These are phyloP conservation scores for Kwoniella newhampshirensis DNA, from an alignment of 768 basidiomycete genomes.

Conservation along the genomic window DNA sequence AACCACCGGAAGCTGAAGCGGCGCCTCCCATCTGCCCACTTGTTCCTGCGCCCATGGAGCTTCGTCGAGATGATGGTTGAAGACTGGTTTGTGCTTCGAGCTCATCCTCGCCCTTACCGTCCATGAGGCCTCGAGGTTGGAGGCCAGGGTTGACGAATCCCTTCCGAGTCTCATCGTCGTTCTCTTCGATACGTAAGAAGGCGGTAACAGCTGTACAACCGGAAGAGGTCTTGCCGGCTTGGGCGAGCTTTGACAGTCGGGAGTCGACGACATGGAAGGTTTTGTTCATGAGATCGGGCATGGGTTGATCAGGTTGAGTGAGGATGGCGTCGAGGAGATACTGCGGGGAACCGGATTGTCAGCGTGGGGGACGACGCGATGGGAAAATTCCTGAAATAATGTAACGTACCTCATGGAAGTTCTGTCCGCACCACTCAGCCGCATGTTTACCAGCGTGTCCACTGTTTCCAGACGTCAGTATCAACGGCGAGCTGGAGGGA, in stretches of 20 bases:
- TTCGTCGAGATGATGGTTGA: constrained; percentile 17
- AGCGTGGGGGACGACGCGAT: neutral
- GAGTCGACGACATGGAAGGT: constrained; percentile 93
- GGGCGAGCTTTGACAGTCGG: constrained; percentile 75
- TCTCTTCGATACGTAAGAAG: constrained; percentile 86
- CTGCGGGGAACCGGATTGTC: constrained; percentile 46
- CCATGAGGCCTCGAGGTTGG: constrained; percentile 42
- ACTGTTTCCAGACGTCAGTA: constrained; percentile 22
- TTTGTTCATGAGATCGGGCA: constrained; percentile 87
- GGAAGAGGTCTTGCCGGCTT: constrained; percentile 88
- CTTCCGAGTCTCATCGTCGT: constrained; percentile 46
- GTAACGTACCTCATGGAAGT: constrained; percentile 82
- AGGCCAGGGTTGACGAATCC: constrained; percentile 48
- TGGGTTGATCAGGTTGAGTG: constrained; percentile 60
- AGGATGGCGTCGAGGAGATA: constrained; percentile 71
- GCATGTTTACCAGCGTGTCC: constrained; percentile 98
- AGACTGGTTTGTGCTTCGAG: constrained; percentile 40
- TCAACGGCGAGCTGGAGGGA: neutral
- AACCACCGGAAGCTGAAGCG: constrained; percentile 5
- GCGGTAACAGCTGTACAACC: constrained; percentile 97
- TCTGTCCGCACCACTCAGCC: constrained; percentile 95
- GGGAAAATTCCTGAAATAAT: no score
- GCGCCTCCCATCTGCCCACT: constrained; percentile 26
- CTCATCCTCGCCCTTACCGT: constrained; percentile 51
- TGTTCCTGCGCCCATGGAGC: constrained; percentile 29